These are phyloP conservation scores for Cytospora chrysosperma DNA, from an alignment of 2,329 filamentous ascomycete species.

Conservation along the genomic window DNA sequence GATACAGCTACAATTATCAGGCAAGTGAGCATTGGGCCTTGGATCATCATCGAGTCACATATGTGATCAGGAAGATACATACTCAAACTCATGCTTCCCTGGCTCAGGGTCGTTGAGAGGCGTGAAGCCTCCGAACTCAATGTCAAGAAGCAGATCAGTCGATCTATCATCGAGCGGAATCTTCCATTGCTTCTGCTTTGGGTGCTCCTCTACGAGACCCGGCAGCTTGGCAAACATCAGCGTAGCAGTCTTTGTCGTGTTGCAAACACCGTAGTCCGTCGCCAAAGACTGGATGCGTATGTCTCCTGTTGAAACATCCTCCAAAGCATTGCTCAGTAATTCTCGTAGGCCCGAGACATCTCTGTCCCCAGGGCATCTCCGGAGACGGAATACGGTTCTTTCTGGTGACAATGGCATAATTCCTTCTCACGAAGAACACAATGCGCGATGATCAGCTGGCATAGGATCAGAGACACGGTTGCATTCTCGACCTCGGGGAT, in stretches of 20 bases:
- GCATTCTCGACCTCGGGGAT: neutral
- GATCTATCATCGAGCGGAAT: neutral
- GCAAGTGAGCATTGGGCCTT: neutral
- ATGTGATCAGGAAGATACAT: neutral
- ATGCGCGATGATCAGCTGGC: neutral
- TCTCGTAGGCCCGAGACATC: neutral
- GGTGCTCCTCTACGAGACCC: neutral
- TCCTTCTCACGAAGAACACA: neutral
- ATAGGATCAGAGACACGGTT: neutral
- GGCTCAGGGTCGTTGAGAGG: neutral
- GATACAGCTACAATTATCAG: conserved; percentile 5
- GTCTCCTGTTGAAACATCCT: neutral
- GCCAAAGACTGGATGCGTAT: neutral
- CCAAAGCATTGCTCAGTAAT: neutral
- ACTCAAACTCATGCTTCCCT: neutral
- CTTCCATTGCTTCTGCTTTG: neutral
- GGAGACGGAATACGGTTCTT: neutral
- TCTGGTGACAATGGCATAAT: neutral
- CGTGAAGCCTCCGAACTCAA: neutral
- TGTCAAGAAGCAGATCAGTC: neutral
- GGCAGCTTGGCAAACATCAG: neutral
- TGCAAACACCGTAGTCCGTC: neutral
- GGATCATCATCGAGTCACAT: too few relatives aligned
- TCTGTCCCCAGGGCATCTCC: neutral
- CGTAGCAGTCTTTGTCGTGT: neutral